These are phyloP conservation scores for Schizophyllum amplum DNA, from an alignment of 1,284 basidiomycete genomes.

Conservation along the genomic window DNA sequence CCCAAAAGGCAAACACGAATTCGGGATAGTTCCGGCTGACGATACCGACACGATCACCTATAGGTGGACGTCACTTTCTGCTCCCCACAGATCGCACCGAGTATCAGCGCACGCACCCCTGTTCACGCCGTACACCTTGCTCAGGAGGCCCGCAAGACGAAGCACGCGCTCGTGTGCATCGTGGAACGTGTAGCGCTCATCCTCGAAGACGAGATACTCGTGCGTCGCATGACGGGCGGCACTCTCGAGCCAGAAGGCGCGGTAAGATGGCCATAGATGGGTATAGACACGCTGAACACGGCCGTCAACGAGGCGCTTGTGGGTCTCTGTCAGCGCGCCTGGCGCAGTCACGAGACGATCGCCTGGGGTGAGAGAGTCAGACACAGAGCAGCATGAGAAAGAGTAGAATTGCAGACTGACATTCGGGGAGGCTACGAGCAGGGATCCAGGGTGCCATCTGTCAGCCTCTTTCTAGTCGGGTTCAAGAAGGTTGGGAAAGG, in stretches of 20 bases:
- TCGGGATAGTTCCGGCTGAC: constrained; percentile 53
- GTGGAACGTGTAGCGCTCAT: constrained; percentile 24
- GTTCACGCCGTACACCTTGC: constrained; percentile 37
- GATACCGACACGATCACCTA: constrained; percentile 50
- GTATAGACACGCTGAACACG: constrained; percentile 48
- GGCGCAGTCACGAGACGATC: constrained; percentile 34
- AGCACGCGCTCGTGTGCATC: constrained; percentile 23
- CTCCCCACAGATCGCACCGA: background rate
- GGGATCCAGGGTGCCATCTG: no score
- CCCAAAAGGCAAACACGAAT: constrained; percentile 48
- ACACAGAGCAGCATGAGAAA: background rate
- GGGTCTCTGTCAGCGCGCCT: constrained; percentile 47
- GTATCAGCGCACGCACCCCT: constrained; percentile 33
- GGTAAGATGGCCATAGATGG: constrained; percentile 41
- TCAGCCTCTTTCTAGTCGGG: no score
- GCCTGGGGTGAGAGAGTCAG: background rate
- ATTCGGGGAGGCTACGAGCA: no score
- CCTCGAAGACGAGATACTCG: constrained; percentile 52
- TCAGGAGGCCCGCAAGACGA: constrained; percentile 40
- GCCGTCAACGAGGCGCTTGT: constrained; percentile 39
- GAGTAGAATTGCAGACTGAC: no score
- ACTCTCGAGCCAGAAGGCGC: constrained; percentile 43
- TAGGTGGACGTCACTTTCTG: constrained; percentile 13
- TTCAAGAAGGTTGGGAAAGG: no score
- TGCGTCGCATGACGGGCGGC: constrained; percentile 27